Evolutionary conservation across 805 yeast genomes (phyloP).

Genomic region (Saccharomycopsis babjevae): DNA sequence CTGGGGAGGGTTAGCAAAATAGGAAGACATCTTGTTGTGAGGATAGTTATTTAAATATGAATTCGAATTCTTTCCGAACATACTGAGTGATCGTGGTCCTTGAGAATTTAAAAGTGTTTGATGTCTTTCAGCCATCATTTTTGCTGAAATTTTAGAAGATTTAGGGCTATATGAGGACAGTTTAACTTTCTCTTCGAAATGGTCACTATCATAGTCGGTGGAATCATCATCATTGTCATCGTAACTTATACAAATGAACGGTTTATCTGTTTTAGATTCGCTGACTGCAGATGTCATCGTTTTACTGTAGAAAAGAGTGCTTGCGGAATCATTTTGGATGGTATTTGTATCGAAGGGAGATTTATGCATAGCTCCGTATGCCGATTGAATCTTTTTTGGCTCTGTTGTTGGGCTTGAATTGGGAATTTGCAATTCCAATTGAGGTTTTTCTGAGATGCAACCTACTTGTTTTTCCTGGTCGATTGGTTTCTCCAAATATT

Average conservation of each 20-base stretch:
- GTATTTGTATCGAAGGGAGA: neutral
- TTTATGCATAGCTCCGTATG: neutral
- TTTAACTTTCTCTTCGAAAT: neutral
- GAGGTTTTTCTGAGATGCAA: neutral
- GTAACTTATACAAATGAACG: neutral
- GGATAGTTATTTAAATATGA: neutral
- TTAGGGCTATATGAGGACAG: neutral
- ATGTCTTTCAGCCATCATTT: conserved; percentile 1
- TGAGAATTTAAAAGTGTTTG: neutral
- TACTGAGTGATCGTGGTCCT: neutral
- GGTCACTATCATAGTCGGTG: neutral
- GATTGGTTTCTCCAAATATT: neutral
- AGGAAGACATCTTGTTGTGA: neutral
- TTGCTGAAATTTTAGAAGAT: neutral
- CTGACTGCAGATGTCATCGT: neutral
- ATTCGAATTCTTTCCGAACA: neutral
- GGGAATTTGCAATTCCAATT: neutral
- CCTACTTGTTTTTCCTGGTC: neutral
- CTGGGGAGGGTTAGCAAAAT: neutral
- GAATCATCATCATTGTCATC: neutral
- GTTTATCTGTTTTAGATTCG: neutral
- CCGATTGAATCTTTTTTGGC: neutral
- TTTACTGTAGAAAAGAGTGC: neutral
- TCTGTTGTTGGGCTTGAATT: neutral
- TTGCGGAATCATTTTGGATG: neutral